Evolutionary conservation across 805 yeast species (phyloP).

Genomic region (Lachancea sp.): DNA sequence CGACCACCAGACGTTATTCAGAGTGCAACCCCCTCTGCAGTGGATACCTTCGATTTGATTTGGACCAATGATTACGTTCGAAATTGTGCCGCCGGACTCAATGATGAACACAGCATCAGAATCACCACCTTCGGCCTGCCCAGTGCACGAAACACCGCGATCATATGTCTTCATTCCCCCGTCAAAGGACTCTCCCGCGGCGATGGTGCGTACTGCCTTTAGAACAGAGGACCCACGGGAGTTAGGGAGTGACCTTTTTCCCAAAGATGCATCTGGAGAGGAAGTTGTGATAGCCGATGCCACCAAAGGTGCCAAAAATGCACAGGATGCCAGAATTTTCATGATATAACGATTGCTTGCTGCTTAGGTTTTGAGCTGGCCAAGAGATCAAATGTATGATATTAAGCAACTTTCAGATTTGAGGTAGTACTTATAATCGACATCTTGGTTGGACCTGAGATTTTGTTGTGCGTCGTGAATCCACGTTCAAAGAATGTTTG

Average conservation of each 20-base stretch:
- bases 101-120: slow-evolving; percentile 1
- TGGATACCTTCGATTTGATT: slow-evolving; percentile 1
- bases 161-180: background rate
- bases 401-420: no score
- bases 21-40: background rate
- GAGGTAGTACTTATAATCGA: background rate
- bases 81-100: background rate
- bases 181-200: background rate
- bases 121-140: background rate
- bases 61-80: background rate
- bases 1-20: background rate
- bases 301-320: background rate
- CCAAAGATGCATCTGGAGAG: background rate
- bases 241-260: background rate
- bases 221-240: background rate
- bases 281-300: background rate
- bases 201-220: background rate
- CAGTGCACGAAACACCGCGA: slow-evolving; percentile 1
- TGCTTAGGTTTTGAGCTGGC: background rate
- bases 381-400: no score
- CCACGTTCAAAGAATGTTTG: background rate
- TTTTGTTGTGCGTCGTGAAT: background rate
- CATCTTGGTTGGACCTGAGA: background rate
- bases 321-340: background rate
- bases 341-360: background rate